Conservation (phyloP, 306 rosid species). For the Ormosia emarginata region DNA sequence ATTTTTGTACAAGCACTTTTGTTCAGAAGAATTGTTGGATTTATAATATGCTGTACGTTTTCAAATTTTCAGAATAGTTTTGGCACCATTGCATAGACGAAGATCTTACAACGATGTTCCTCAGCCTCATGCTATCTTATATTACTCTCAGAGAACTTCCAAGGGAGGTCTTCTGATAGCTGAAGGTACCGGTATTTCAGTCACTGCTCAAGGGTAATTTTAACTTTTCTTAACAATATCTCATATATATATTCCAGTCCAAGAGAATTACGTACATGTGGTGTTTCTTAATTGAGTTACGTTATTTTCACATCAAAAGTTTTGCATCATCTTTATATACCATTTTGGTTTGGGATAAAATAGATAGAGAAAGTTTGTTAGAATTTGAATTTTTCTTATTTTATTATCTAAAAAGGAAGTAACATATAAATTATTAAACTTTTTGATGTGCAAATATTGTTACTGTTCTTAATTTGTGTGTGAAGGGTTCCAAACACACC, state of each 20-base stretch:
- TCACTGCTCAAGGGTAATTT: not conserved
- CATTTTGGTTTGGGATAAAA: too few species aligned
- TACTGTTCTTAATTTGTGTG: not conserved
- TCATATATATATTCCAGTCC: not conserved
- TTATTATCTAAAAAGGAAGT: too few species aligned
- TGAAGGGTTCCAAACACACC: constrained; percentile 24
- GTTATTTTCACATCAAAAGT: too few species aligned
- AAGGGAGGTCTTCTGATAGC: not conserved
- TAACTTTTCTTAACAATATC: too few species aligned
- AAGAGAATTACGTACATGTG: not conserved
- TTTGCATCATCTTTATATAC: too few species aligned
- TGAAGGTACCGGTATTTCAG: not conserved
- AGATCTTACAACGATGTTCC: constrained; percentile 45
- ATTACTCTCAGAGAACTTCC: constrained; percentile 47
- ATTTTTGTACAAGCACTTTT: not conserved
- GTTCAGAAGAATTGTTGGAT: not conserved
- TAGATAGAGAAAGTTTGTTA: too few species aligned
- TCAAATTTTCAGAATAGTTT: constrained; percentile 31
- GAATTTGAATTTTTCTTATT: too few species aligned
- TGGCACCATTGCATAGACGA: constrained; percentile 44
- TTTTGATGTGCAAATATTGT: too few species aligned
- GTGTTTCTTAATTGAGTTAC: too few species aligned
- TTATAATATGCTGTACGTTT: not conserved
- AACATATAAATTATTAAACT: too few species aligned
- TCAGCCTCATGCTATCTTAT: constrained; percentile 46